Evolutionary conservation across 2,329 filamentous ascomycete species (phyloP).

Genomic region (Cryphonectria radicalis): DNA sequence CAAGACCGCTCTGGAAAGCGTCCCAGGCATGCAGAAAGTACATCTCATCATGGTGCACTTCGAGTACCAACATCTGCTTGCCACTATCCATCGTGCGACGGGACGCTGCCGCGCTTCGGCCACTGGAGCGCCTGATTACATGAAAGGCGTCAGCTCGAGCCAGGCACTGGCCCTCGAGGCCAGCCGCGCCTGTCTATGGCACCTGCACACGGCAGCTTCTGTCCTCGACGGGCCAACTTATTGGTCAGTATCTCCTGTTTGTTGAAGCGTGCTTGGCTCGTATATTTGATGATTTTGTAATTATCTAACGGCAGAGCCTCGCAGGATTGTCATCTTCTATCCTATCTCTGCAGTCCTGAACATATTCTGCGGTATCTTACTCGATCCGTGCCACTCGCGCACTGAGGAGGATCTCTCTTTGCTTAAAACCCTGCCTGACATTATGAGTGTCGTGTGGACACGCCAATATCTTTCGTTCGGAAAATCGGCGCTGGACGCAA

Average conservation of each 20-base stretch:
- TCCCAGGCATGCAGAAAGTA: background rate
- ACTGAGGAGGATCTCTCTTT: slow-evolving; percentile 51
- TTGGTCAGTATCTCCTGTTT: background rate
- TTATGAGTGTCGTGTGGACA: background rate
- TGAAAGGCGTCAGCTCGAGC: slow-evolving; percentile 55
- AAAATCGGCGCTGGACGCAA: slow-evolving; percentile 29
- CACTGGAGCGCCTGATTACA: slow-evolving; percentile 39
- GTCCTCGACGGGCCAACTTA: background rate
- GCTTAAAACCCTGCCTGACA: slow-evolving; percentile 36
- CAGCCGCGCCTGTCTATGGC: slow-evolving; percentile 57
- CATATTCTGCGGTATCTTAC: slow-evolving; percentile 59
- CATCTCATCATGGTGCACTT: slow-evolving; percentile 37
- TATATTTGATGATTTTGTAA: too few relatives aligned
- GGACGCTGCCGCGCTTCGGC: slow-evolving; percentile 52
- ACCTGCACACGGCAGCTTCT: slow-evolving; percentile 44
- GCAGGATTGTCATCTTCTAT: slow-evolving; percentile 59
- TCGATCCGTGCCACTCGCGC: slow-evolving; percentile 49
- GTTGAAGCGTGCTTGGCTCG: background rate
- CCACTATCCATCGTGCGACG: slow-evolving; percentile 60
- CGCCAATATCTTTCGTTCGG: background rate
- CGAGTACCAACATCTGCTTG: slow-evolving; percentile 60
- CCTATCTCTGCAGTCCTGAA: slow-evolving; percentile 57
- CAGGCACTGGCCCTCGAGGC: slow-evolving; percentile 58
- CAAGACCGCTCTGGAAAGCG: background rate
- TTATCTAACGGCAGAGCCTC: background rate